Conservation (phyloP, 176 grass and related monocot species). For the Triticum monococcum region DNA sequence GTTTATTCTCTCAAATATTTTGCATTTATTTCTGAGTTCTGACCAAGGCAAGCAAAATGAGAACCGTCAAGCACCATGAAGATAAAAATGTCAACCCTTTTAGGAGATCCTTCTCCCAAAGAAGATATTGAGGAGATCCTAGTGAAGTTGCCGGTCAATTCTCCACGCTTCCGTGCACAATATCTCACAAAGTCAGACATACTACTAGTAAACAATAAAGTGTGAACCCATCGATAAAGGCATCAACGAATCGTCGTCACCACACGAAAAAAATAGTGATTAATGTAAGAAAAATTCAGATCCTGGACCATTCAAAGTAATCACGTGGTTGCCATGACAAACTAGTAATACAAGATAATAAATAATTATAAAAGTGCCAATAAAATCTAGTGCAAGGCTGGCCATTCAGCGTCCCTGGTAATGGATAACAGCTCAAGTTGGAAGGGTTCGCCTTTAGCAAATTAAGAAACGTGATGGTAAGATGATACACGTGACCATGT, state of each 20-base stretch:
- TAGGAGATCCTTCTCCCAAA: background rate
- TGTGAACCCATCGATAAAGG: constrained; percentile 2
- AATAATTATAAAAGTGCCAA: background rate
- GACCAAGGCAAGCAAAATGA: constrained; percentile 31
- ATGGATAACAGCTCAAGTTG: constrained; percentile 35
- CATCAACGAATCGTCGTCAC: background rate
- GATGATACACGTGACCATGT: constrained; percentile 52
- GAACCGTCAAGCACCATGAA: background rate
- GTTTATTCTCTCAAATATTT: background rate
- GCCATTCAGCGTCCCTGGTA: background rate
- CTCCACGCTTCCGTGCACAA: background rate
- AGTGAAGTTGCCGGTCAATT: constrained; percentile 35
- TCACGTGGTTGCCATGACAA: constrained; percentile 30
- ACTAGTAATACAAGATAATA: background rate
- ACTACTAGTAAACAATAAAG: constrained; percentile 21
- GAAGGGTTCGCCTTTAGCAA: constrained; percentile 1
- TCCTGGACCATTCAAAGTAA: constrained; percentile 27
- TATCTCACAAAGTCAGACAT: background rate
- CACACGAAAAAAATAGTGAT: background rate
- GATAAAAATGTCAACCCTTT: constrained; percentile 50
- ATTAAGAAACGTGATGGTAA: background rate
- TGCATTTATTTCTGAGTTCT: constrained; percentile 16
- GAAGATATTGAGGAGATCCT: background rate
- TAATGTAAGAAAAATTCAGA: constrained; percentile 26
- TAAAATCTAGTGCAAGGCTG: constrained; percentile 3